Evolutionary conservation across 2,329 filamentous ascomycete genomes (phyloP).

Genomic region (Diaporthe destruens): DNA sequence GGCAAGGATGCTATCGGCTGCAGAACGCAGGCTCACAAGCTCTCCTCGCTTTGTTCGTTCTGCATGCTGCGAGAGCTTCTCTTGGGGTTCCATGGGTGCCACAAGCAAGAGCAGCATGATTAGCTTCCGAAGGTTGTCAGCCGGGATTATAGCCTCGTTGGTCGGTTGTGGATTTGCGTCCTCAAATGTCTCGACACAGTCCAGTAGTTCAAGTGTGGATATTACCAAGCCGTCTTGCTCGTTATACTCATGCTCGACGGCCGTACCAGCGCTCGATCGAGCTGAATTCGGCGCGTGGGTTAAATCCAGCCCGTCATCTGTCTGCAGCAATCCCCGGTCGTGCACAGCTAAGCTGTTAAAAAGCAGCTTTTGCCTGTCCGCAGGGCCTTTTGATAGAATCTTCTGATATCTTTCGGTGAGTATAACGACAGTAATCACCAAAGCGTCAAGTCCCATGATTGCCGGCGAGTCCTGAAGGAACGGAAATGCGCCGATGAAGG

Average conservation of each 20-base stretch:
- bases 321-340: constrained; percentile 67
- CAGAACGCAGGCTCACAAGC: constrained; percentile 69
- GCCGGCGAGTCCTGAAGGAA: constrained; percentile 78
- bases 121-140: constrained; percentile 78
- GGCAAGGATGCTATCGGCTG: constrained; percentile 74
- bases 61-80: constrained; percentile 73
- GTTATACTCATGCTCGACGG: constrained; percentile 53
- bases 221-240: constrained; percentile 74
- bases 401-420: constrained; percentile 77
- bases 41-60: constrained; percentile 67
- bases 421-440: constrained; percentile 79
- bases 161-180: constrained; percentile 64
- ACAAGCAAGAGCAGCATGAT: constrained; percentile 77
- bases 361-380: constrained; percentile 72
- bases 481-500: constrained; percentile 79
- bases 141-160: constrained; percentile 77
- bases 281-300: constrained; percentile 44
- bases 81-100: constrained; percentile 74
- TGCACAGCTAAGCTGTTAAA: constrained; percentile 80
- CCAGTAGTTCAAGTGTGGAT: constrained; percentile 76
- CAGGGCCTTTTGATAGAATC: constrained; percentile 69
- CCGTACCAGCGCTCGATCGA: constrained; percentile 56
- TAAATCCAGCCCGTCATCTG: constrained; percentile 44
- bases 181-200: constrained; percentile 72
- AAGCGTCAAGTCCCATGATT: constrained; percentile 75